These are phyloP conservation scores for Hordeum pubiflorum DNA, from an alignment of 202 grass and related monocot species.

Conservation along the genomic window DNA sequence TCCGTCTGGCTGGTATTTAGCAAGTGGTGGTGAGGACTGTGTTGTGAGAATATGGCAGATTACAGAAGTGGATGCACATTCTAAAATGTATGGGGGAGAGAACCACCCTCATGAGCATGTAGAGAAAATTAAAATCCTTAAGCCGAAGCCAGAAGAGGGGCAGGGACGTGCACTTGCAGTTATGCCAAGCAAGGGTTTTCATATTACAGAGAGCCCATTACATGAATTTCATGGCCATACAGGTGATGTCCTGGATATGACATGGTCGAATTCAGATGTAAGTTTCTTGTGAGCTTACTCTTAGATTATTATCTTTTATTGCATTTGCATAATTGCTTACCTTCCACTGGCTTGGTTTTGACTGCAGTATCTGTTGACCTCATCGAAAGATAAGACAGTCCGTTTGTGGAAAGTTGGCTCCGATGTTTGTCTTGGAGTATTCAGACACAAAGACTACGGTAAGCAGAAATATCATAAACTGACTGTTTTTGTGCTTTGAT, in stretches of 20 bases:
- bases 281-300: conserved; percentile 9
- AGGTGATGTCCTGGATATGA: conserved; percentile 67
- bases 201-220: conserved; percentile 53
- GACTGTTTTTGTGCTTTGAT: not conserved
- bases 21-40: conserved; percentile 83
- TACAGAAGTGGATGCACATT: conserved; percentile 47
- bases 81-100: conserved; percentile 29
- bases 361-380: conserved; percentile 76
- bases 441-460: conserved; percentile 84
- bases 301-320: not conserved
- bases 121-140: conserved; percentile 39
- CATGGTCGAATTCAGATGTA: conserved; percentile 87
- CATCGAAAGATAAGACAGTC: conserved; percentile 86
- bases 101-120: conserved; percentile 12
- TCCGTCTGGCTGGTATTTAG: conserved; percentile 72
- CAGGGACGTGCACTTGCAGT: conserved; percentile 33
- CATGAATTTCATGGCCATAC: conserved; percentile 74
- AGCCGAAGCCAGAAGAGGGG: conserved; percentile 28
- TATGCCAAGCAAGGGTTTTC: conserved; percentile 46
- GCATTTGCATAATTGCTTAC: conserved; percentile 17
- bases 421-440: conserved; percentile 55
- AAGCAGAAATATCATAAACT: conserved; percentile 2
- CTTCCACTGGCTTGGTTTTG: conserved; percentile 17
- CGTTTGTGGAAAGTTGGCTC: conserved; percentile 87
- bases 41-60: conserved; percentile 67